These are phyloP conservation scores for Ogataea chonburiensis DNA, from an alignment of 805 yeast species.

Conservation along the genomic window DNA sequence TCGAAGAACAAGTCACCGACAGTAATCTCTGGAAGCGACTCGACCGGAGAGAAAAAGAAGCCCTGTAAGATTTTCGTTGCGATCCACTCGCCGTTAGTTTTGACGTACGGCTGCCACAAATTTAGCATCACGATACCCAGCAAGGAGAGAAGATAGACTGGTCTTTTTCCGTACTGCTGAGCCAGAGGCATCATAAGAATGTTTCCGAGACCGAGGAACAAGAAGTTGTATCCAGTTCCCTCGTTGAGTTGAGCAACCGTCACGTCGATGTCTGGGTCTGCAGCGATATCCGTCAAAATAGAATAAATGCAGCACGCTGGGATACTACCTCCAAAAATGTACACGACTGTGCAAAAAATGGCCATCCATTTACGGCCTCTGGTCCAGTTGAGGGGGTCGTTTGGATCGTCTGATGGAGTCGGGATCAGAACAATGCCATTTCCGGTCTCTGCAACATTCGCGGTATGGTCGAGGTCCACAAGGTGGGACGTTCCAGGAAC, in stretches of 20 bases:
- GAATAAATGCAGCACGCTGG: conserved; percentile 30
- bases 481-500: conserved; percentile 20
- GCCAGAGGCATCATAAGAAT: conserved; percentile 39
- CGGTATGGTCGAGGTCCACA: conserved; percentile 14
- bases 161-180: conserved; percentile 39
- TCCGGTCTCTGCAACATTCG: conserved; percentile 15
- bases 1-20: conserved; percentile 50
- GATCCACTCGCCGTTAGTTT: conserved; percentile 33
- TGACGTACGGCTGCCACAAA: conserved; percentile 36
- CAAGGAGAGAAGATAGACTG: conserved; percentile 35
- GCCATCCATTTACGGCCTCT: conserved; percentile 45
- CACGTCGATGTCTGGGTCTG: conserved; percentile 22
- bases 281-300: conserved; percentile 25
- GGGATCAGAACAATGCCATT: conserved; percentile 55
- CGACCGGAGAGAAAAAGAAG: conserved; percentile 39
- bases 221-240: conserved; percentile 39
- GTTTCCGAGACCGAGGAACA: conserved; percentile 42
- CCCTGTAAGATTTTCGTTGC: conserved; percentile 34
- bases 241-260: conserved; percentile 32
- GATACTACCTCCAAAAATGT: conserved; percentile 32
- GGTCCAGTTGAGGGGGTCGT: conserved; percentile 70
- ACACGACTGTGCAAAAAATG: conserved; percentile 44
- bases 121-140: conserved; percentile 31
- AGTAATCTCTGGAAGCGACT: conserved; percentile 49
- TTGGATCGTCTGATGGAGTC: conserved; percentile 64